phyloP scores from a whole-genome alignment of 768 basidiomycete genomes.

The Suillus brevipes region DNA sequence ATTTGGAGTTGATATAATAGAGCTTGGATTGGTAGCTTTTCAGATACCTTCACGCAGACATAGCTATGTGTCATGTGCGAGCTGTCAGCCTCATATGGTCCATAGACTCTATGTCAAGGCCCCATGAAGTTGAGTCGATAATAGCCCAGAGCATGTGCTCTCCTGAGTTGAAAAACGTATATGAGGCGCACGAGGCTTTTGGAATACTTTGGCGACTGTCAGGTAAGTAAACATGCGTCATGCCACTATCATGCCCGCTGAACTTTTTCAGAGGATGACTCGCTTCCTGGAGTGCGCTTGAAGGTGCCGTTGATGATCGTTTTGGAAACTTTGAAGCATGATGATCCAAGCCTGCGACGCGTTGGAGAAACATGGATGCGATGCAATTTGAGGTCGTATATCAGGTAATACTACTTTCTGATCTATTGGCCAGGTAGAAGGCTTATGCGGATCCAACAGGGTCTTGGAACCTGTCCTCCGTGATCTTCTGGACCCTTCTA shows the following conservation, averaged over 20 bases:
- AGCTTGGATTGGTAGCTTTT: slow-evolving; percentile 51
- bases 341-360: slow-evolving; percentile 71
- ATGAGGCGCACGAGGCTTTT: slow-evolving; percentile 80
- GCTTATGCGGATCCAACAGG: slow-evolving; percentile 40
- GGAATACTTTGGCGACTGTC: slow-evolving; percentile 90
- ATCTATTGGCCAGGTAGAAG: neutral
- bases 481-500: slow-evolving; percentile 71
- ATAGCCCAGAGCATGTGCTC: slow-evolving; percentile 72
- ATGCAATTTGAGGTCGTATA: slow-evolving; percentile 86
- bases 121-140: slow-evolving; percentile 74
- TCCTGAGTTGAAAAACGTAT: slow-evolving; percentile 43
- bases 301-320: slow-evolving; percentile 87
- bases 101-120: slow-evolving; percentile 55
- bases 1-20: slow-evolving; percentile 3
- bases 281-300: slow-evolving; percentile 79
- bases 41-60: slow-evolving; percentile 67
- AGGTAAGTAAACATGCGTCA: slow-evolving; percentile 45
- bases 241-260: slow-evolving; percentile 7
- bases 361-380: slow-evolving; percentile 98
- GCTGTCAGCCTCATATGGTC: slow-evolving; percentile 83
- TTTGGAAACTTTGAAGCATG: slow-evolving; percentile 76
- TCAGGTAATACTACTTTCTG: slow-evolving; percentile 54
- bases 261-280: slow-evolving; percentile 65
- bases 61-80: slow-evolving; percentile 74
- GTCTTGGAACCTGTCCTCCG: slow-evolving; percentile 85